Evolutionary conservation across 495 filamentous ascomycete species (phyloP).

Genomic region (Diplogelasinospora grovesii): DNA sequence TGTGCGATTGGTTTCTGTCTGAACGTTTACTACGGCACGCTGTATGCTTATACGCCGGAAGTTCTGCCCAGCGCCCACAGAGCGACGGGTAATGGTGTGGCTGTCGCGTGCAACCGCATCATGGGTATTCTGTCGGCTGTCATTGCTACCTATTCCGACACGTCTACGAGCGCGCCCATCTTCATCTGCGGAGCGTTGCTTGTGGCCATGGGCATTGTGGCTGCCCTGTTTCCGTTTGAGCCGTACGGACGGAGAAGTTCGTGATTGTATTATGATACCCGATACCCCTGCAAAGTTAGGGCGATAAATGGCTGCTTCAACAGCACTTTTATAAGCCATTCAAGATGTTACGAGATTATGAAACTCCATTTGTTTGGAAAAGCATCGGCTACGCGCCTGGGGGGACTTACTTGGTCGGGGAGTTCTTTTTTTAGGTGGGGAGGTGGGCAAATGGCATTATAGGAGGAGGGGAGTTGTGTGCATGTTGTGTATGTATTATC

Average conservation of each 20-base stretch:
- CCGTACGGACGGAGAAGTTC: conserved; percentile 63
- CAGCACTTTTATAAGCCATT: not conserved
- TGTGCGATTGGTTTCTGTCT: conserved; percentile 61
- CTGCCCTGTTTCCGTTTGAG: conserved; percentile 62
- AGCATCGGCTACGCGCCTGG: too few relatives aligned
- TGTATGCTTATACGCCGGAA: conserved; percentile 58
- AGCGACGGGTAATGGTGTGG: conserved; percentile 64
- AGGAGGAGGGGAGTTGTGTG: too few relatives aligned
- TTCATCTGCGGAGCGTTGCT: conserved; percentile 64
- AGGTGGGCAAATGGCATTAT: too few relatives aligned
- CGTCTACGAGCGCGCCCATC: conserved; percentile 55
- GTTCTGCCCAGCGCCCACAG: conserved; percentile 62
- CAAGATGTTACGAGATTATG: not conserved
- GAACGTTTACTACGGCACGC: conserved; percentile 66
- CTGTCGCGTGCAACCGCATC: conserved; percentile 60
- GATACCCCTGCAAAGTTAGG: not conserved
- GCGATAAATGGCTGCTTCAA: not conserved
- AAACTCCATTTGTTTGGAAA: too few relatives aligned
- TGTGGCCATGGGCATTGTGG: conserved; percentile 55
- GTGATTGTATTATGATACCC: conserved; percentile 19
- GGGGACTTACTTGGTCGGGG: too few relatives aligned
- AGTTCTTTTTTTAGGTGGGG: too few relatives aligned
- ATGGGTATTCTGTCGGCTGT: conserved; percentile 69
- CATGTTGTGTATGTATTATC: too few relatives aligned
- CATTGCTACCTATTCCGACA: conserved; percentile 54